Percentiles rank a stretch among this genome's conserved stretches.
Conservation (phyloP, 257 asterid genomes). For the Ophiorrhiza pumila region DNA sequence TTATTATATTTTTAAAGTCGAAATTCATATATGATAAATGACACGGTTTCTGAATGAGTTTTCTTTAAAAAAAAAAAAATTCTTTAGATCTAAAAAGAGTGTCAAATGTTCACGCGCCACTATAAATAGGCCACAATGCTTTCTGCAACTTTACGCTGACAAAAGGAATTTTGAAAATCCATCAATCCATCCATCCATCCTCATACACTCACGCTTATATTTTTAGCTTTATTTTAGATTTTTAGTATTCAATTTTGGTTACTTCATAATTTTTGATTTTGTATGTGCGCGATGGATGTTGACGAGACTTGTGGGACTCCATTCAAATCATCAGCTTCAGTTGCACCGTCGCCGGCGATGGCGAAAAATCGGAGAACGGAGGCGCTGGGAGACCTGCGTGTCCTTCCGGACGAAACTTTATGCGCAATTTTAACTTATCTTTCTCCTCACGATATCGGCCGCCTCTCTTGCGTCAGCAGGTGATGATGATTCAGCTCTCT, state of each 20-base stretch:
- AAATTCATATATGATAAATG: no score
- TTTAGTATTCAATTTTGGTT: background rate
- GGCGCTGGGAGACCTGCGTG: slow-evolving; percentile 72
- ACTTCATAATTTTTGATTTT: no score
- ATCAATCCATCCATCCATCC: background rate
- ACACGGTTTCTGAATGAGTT: no score
- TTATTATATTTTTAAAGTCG: no score
- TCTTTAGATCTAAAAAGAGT: no score
- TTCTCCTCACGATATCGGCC: slow-evolving; percentile 73
- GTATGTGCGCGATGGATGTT: slow-evolving; percentile 27
- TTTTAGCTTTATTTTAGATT: background rate
- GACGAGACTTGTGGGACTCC: slow-evolving; percentile 18
- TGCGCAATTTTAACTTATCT: slow-evolving; percentile 48
- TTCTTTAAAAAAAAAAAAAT: no score
- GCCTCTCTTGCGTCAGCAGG: slow-evolving; percentile 96
- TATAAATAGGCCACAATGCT: background rate
- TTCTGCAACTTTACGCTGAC: slow-evolving; percentile 11
- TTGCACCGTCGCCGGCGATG: slow-evolving; percentile 8
- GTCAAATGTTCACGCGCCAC: slow-evolving; percentile 15
- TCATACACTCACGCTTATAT: background rate
- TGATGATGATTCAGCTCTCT: slow-evolving; percentile 34
- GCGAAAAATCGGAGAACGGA: slow-evolving; percentile 59
- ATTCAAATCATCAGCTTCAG: slow-evolving; percentile 14
- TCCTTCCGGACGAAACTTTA: slow-evolving; percentile 75
- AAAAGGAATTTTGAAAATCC: background rate